A percentile compares a stretch with the other conserved stretches of the same genome.
phyloP scores from a whole-genome alignment of 768 basidiomycete genomes.

The Paxillus involutus region DNA sequence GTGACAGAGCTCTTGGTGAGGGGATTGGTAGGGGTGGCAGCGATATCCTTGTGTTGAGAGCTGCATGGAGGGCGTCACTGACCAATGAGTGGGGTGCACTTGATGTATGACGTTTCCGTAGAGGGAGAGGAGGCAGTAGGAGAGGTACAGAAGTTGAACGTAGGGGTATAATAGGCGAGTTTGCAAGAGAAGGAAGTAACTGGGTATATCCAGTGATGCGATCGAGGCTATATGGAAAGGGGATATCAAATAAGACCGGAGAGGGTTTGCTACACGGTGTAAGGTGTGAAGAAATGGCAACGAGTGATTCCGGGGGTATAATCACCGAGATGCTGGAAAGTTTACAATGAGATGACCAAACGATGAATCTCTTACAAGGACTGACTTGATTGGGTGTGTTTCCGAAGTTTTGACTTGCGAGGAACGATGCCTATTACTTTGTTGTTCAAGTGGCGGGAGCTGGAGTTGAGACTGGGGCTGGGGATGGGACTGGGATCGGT shows the following conservation, averaged over 20 bases:
- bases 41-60: conserved; percentile 17
- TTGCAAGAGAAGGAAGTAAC: conserved; percentile 40
- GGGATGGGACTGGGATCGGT: conserved; percentile 4
- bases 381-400: conserved; percentile 83
- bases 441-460: background rate
- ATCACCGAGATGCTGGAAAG: conserved; percentile 51
- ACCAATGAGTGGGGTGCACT: conserved; percentile 16
- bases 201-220: conserved; percentile 41
- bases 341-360: background rate
- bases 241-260: conserved; percentile 37
- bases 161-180: conserved; percentile 31
- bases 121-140: conserved; percentile 16
- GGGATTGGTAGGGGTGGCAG: conserved; percentile 16
- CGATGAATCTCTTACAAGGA: conserved; percentile 3
- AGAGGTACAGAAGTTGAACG: conserved; percentile 18
- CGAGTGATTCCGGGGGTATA: conserved; percentile 50
- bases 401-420: conserved; percentile 64
- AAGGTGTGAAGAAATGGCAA: conserved; percentile 40
- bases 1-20: conserved; percentile 17
- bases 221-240: conserved; percentile 32
- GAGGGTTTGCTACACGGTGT: conserved; percentile 14
- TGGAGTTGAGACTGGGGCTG: conserved; percentile 14
- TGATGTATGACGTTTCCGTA: conserved; percentile 6
- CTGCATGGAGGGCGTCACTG: conserved; percentile 22
- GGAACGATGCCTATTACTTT: background rate